phyloP scores from a whole-genome alignment of 257 asterid genomes.

The Scutellaria minor region DNA sequence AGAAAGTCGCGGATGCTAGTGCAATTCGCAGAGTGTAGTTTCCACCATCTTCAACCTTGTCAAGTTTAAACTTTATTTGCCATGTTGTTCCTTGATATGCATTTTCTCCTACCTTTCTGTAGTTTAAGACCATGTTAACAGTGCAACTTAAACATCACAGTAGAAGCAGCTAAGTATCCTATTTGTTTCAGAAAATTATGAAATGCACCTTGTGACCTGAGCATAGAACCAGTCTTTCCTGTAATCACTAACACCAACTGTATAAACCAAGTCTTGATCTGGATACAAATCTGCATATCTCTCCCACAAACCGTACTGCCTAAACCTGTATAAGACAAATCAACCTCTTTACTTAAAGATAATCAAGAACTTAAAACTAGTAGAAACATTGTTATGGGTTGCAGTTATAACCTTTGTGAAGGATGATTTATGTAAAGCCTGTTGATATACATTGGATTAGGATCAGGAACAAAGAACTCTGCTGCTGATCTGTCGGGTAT shows the following conservation, averaged over 20 bases:
- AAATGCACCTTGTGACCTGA: constrained; percentile 76
- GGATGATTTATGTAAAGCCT: constrained; percentile 63
- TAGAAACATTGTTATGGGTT: not conserved
- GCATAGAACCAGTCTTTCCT: constrained; percentile 78
- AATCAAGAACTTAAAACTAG: not conserved
- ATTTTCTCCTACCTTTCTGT: constrained; percentile 55
- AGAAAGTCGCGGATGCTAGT: constrained; percentile 67
- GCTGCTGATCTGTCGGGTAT: constrained; percentile 74
- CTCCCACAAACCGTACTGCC: constrained; percentile 93
- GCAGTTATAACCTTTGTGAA: constrained; percentile 52
- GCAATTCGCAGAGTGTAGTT: constrained; percentile 63
- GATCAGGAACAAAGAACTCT: constrained; percentile 75
- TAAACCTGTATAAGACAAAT: constrained; percentile 54
- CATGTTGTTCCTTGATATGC: constrained; percentile 62
- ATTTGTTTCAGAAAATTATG: too few relatives aligned
- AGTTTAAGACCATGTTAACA: too few relatives aligned
- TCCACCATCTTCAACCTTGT: constrained; percentile 39
- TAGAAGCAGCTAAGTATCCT: too few relatives aligned
- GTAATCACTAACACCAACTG: constrained; percentile 66
- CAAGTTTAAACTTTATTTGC: constrained; percentile 61
- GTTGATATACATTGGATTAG: constrained; percentile 59
- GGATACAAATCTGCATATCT: constrained; percentile 76
- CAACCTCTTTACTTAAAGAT: not conserved
- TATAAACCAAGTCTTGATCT: constrained; percentile 61
- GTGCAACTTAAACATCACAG: too few relatives aligned